Base-by-base conservation (phyloP, 1,139 yeast species). In the Scheffersomyces quercinus region DNA sequence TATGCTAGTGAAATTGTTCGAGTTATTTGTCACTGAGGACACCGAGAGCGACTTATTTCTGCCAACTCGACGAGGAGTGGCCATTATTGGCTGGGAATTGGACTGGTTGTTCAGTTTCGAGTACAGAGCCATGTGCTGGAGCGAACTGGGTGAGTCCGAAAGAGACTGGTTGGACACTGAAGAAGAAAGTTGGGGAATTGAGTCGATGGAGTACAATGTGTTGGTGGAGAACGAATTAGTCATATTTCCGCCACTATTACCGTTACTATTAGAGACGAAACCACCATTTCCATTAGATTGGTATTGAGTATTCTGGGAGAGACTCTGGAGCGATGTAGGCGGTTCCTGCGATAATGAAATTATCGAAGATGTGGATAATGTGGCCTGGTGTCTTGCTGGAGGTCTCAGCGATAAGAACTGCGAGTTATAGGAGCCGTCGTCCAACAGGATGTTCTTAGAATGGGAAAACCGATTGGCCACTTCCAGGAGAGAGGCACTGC, bases 131-230 rank as follows among this genome's bases (percentile, higher is more conserved):
- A 36, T 42, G 29, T 35, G 38, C 32, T 46, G 50, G 14, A 52
- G 46, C 4, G 66, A 60, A 16, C 56, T 57, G 1, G 74, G 72
- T 15, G 68, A 61, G 43, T 67, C 73, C 40, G 59, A 53, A 16
- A 70, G 48, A 54, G 75, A 61, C 50, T 73, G 67, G 58, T 65
- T 60, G 50, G 75, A 61, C 39, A 62, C 51, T 50, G 74, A 59
- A 48, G 68, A 62, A 47, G 66, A 58, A 41, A 72, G 60, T 43
- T 67, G 65, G 11, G 77, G 79, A 29, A 65, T 58, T 10, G 77
- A 73, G 38, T 74, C 80, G 42, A 59, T 52, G 20, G 81, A 74
- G 14, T 76, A 70, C 6, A 76, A 55, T 2, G 79, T 73, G 39
- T 75, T 70, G 38, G 60, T 63, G 9, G 77, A 68, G 35, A 55